Percentiles rank a stretch among this genome's conserved stretches.
Conservation (phyloP, 2,329 filamentous ascomycete genomes). For the Lasiodiplodia citricola region DNA sequence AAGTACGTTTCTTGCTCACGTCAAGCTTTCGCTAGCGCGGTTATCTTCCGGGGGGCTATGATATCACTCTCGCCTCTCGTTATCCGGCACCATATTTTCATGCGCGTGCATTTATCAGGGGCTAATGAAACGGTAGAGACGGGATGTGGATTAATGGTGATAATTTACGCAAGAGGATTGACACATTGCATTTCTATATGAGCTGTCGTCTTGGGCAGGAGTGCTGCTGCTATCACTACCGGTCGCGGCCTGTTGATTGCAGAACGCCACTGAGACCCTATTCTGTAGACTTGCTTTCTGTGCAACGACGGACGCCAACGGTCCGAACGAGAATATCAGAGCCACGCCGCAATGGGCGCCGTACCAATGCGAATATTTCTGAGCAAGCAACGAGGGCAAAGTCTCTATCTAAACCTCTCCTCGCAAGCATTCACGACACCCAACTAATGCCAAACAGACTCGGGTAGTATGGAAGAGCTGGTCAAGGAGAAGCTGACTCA, state of each 20-base stretch:
- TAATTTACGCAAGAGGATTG: neutral
- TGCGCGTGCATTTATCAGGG: neutral
- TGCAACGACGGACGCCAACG: constrained; percentile 54
- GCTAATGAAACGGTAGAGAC: neutral
- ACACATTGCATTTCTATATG: neutral
- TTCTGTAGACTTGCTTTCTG: neutral
- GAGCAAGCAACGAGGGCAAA: constrained; percentile 58
- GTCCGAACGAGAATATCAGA: constrained; percentile 56
- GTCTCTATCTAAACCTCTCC: constrained; percentile 43
- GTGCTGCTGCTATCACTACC: neutral
- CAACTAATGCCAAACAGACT: constrained; percentile 50
- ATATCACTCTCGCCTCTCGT: constrained; percentile 1
- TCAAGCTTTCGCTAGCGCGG: constrained; percentile 20
- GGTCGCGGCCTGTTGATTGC: neutral
- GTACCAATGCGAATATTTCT: constrained; percentile 63
- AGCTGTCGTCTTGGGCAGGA: neutral
- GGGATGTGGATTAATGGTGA: neutral
- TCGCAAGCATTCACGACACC: neutral
- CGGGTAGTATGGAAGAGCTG: constrained; percentile 63
- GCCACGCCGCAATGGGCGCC: constrained; percentile 60
- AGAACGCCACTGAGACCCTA: neutral
- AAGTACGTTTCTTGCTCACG: neutral
- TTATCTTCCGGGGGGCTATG: constrained; percentile 2
- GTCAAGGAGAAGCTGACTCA: constrained; percentile 62
- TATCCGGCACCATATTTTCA: neutral